A percentile compares a stretch with the other conserved stretches of the same genome.
Conservation (phyloP, 164 flowering plant species). For the Paratinospora sagittata region DNA sequence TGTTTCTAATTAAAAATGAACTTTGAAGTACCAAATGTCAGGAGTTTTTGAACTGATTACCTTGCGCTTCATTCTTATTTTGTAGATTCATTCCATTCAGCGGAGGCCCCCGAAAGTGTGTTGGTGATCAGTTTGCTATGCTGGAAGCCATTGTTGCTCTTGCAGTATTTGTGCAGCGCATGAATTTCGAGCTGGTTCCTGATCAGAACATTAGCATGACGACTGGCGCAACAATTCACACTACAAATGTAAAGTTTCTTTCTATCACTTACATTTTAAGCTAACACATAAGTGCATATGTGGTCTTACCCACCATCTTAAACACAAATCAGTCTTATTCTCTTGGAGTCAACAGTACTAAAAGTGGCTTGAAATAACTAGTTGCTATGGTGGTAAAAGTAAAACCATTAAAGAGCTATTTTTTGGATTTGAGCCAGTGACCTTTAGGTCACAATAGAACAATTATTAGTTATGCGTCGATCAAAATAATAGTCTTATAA, state of each 20-base stretch:
- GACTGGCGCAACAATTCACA: slow-evolving; percentile 96
- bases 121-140: slow-evolving; percentile 95
- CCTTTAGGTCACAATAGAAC: too few relatives aligned
- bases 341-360: background rate
- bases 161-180: slow-evolving; percentile 63
- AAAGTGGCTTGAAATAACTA: too few relatives aligned
- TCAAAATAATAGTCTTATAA: too few relatives aligned
- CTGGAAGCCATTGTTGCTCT: slow-evolving; percentile 84
- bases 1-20: background rate
- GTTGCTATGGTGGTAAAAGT: too few relatives aligned
- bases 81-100: slow-evolving; percentile 91
- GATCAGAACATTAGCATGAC: slow-evolving; percentile 89
- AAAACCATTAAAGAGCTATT: too few relatives aligned
- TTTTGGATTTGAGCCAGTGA: too few relatives aligned
- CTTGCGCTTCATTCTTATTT: background rate
- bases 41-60: background rate
- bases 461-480: too few relatives aligned
- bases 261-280: background rate
- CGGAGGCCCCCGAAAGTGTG: slow-evolving; percentile 96
- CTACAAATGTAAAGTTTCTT: slow-evolving; percentile 62
- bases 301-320: background rate
- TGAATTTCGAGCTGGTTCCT: slow-evolving; percentile 78
- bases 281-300: background rate
- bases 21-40: background rate
- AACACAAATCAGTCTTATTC: background rate